Conservation (phyloP, 2,329 filamentous ascomycete species). For the Aspergillus caelatus region DNA sequence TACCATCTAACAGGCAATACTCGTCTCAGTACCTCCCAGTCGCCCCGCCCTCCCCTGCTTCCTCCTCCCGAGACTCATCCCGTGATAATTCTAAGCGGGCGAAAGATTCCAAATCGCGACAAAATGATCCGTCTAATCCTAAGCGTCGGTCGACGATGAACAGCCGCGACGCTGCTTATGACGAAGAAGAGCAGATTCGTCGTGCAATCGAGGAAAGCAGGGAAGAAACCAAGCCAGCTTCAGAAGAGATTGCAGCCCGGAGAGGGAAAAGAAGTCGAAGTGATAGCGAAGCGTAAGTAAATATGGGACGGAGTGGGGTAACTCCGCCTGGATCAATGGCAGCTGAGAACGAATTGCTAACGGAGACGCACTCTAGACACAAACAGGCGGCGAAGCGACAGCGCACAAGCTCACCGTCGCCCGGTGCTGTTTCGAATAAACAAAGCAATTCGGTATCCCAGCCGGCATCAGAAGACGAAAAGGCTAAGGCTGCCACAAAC, state of each 20-base stretch:
- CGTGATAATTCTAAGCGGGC: conserved; percentile 41
- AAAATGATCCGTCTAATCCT: conserved; percentile 59
- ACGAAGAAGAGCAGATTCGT: conserved; percentile 87
- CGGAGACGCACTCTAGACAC: conserved; percentile 58
- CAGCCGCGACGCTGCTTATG: conserved; percentile 90
- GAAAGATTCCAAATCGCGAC: conserved; percentile 49
- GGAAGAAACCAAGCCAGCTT: conserved; percentile 65
- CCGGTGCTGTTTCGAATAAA: conserved; percentile 56
- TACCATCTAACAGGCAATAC: conserved; percentile 54
- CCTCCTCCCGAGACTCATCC: conserved; percentile 48
- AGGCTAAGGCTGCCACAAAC: conserved; percentile 37
- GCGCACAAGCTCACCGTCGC: conserved; percentile 76
- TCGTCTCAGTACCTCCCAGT: conserved; percentile 68
- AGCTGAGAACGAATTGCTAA: conserved; percentile 24
- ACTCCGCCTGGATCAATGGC: neutral
- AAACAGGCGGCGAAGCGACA: conserved; percentile 75
- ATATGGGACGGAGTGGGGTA: neutral
- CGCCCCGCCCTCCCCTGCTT: conserved; percentile 51
- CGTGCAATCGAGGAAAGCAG: conserved; percentile 95
- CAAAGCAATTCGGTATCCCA: conserved; percentile 50
- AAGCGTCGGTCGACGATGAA: conserved; percentile 98
- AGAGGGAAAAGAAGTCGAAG: conserved; percentile 83
- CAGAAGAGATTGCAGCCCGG: conserved; percentile 59
- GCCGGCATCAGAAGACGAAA: conserved; percentile 68
- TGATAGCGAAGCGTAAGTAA: conserved; percentile 88